Evolutionary conservation across 108 stramenopile genomes (phyloP).

Genomic region (Mayamaea pseudoterrestris): DNA sequence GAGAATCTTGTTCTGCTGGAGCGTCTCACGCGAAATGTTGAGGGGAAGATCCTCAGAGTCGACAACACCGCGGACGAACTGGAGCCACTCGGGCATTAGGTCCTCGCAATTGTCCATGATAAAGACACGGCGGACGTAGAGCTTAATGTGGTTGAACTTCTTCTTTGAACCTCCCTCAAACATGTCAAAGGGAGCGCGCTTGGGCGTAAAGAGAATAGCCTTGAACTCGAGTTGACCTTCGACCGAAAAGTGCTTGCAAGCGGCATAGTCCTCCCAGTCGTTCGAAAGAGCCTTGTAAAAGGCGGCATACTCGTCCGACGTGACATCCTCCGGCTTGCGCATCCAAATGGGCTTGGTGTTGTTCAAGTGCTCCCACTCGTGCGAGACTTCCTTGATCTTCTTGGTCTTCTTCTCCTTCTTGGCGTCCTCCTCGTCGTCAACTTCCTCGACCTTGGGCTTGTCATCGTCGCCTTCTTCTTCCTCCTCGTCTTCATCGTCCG

Average conservation of each 20-base stretch:
- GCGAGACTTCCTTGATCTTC: slow-evolving; percentile 99
- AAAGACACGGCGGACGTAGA: slow-evolving; percentile 99
- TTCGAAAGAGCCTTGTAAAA: slow-evolving; percentile 99
- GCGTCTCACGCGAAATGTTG: slow-evolving; percentile 99
- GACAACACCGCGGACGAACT: slow-evolving; percentile 98
- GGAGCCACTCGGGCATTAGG: slow-evolving; percentile 99
- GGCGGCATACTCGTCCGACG: slow-evolving; percentile 97
- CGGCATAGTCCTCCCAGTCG: slow-evolving; percentile 99
- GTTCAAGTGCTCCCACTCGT: slow-evolving; percentile 99
- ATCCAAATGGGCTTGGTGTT: slow-evolving; percentile 99
- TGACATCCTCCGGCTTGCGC: slow-evolving; percentile 99
- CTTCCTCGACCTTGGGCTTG: slow-evolving; percentile 94
- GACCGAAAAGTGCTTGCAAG: slow-evolving; percentile 99
- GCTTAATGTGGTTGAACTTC: slow-evolving; percentile 99
- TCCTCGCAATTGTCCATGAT: slow-evolving; percentile 99
- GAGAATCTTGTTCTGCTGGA: slow-evolving; percentile 99
- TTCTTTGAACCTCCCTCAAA: slow-evolving; percentile 99
- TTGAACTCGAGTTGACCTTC: slow-evolving; percentile 99
- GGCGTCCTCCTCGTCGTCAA: slow-evolving; percentile 91
- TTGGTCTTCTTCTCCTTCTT: slow-evolving; percentile 98
- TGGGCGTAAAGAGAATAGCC: slow-evolving; percentile 97
- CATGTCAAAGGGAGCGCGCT: slow-evolving; percentile 99
- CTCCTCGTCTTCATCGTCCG: slow-evolving; percentile 96
- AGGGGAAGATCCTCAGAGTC: slow-evolving; percentile 99
- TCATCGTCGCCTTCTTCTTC: slow-evolving; percentile 91